Base-by-base conservation (phyloP, 352 stramenopile species). In the Globisporangium cederbergense region DNA sequence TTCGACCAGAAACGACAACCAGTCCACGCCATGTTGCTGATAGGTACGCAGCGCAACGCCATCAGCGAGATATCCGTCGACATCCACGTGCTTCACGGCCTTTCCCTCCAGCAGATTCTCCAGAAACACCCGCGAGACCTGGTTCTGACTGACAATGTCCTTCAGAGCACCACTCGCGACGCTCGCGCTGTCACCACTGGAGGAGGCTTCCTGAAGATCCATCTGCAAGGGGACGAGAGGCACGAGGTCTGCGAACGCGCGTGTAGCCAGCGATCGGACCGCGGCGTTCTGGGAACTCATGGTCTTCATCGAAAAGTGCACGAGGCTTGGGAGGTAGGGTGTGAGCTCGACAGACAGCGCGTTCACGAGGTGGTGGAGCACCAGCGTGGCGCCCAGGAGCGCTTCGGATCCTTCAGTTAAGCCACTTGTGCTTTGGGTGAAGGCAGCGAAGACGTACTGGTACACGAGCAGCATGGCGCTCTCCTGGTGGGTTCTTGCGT, bases 1-100 rank as follows among this genome's bases (percentile, higher is more conserved):
- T 4, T 78, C 71, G 2, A 75, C 65, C 62, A 95, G 70, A 62
- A 93, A 95, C 7, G 65, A 67, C 28, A 95, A 65, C 86, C 86
- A 95, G 58, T 91, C 74, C 2, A 96, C 74, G 7, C 87, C 87
- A 51, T 90, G 81, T 16, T 90, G 83, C 54, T 96, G 87, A 66
- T 96, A 96, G 13, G 77, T 55, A 3, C 87, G 87, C 2, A 93
- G 58, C 22, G 60, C 46, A 9, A 83, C 65, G 5, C 66, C 56
- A 10, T 59, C 49, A 13, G 68, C 60, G 11, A 92, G 60, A 51
- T 77, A 73, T 8, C 52, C 14, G 16, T 49, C 53, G 4, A 85
- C 72, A 22, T 86, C 67, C 0, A 72, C 72, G 28, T 53, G 62
- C 20, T 78, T 61, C 32, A 94, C 74, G 20, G 79, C 83, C 60